Base-by-base conservation (phyloP, 2,329 filamentous ascomycete species). In the Arthrobotrys iridis region DNA sequence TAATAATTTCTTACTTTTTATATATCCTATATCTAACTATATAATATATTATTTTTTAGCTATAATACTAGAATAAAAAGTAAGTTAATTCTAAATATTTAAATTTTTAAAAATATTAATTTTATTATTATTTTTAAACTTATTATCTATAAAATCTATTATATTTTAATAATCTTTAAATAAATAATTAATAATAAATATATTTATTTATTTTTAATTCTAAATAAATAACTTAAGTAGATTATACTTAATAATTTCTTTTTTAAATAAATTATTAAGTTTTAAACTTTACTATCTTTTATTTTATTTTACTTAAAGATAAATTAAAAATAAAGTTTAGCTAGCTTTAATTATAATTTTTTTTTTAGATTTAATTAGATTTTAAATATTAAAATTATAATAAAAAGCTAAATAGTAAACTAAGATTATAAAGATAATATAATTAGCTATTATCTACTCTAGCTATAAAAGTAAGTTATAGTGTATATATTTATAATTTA, bases 191-290 rank as follows among this genome's bases (percentile, higher is more conserved):
- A 22, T 50, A n/a, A 50, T 50, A 24, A 50, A 4, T n/a, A 50
- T 24, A 24, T 8, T 24, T 8, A 50, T 50, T 50, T 50, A 22
- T 4, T 24, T 7, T 18, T 24, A 50, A 24, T 24, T 50, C 13
- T 24, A n/a, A 24, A 50, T 50, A 7, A 28, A 7, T 7, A 50
- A 28, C 26, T 50, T 20, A 22, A 28, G 11, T 50, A n/a, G 20
- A 50, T 50, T 50, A 22, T 24, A 50, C 26, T 50, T 50, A n/a
- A n/a, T n/a, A n/a, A n/a, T n/a, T n/a, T n/a, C n/a, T 24, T 50
- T 6, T 15, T 7, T 22, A 50, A 3, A 4, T 6, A 24, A 22
- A 7, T 50, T 22, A n/a, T 10, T 22, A 22, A 5, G 45, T n/a
- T 22, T 8, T 8, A 50, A n/a, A n/a, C n/a, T n/a, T 22, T 8